A percentile compares a stretch with the other conserved stretches of the same genome.
Evolutionary conservation across 192 early-diverging fungal species (phyloP).

Genomic region (Linnemannia exigua): DNA sequence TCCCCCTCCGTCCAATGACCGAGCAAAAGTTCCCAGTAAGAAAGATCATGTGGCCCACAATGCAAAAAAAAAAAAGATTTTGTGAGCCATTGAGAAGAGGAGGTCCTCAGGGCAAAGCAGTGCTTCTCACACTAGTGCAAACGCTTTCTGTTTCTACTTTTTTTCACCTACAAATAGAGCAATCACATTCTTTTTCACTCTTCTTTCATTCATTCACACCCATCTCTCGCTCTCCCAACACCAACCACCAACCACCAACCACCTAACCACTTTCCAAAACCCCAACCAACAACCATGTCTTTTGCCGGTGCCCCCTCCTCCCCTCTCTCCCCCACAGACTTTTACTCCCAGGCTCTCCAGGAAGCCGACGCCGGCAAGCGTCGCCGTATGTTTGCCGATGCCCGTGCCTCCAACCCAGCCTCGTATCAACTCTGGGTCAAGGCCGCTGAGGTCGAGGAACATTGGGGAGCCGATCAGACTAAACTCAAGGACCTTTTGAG

Average conservation of each 20-base stretch:
- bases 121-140: neutral
- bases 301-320: conserved; percentile 38
- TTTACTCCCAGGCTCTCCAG: conserved; percentile 32
- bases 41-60: neutral
- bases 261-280: too few relatives aligned
- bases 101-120: too few relatives aligned
- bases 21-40: neutral
- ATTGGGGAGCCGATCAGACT: conserved; percentile 48
- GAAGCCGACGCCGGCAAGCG: conserved; percentile 51
- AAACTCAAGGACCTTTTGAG: conserved; percentile 47
- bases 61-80: neutral
- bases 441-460: conserved; percentile 54
- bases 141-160: neutral
- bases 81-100: neutral
- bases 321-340: conserved; percentile 36
- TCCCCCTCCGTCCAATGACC: neutral
- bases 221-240: neutral
- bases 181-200: neutral
- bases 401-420: conserved; percentile 39
- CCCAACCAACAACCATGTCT: conserved; percentile 24
- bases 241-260: neutral
- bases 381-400: conserved; percentile 55
- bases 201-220: neutral
- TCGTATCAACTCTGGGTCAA: conserved; percentile 55
- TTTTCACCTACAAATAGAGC: neutral